phyloP scores from a whole-genome alignment of 1,284 basidiomycete species.

The Boletus austroedulis region DNA sequence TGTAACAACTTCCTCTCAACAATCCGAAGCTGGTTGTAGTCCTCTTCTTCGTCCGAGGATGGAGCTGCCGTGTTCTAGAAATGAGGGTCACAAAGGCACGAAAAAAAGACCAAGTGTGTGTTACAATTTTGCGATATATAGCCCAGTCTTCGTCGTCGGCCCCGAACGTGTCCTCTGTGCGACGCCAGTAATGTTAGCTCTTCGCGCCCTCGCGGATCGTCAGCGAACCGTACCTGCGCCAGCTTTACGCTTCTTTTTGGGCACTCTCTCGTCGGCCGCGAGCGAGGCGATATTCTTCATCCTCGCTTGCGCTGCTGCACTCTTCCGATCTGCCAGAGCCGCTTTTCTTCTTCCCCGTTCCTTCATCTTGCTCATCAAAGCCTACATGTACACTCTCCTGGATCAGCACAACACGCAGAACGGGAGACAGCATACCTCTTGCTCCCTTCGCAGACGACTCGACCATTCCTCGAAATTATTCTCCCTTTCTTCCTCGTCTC shows the following conservation, averaged over 20 bases:
- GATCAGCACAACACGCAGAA: background rate
- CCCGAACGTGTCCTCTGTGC: slow-evolving; percentile 88
- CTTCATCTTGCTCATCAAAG: slow-evolving; percentile 81
- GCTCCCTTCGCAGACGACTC: slow-evolving; percentile 65
- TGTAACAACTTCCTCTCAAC: slow-evolving; percentile 83
- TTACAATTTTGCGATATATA: slow-evolving; percentile 94
- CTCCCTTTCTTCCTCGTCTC: slow-evolving; percentile 79
- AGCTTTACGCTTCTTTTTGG: slow-evolving; percentile 78
- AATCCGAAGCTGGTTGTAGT: slow-evolving; percentile 65
- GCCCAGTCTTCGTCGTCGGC: slow-evolving; percentile 97
- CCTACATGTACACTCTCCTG: slow-evolving; percentile 39
- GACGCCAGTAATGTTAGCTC: slow-evolving; percentile 4
- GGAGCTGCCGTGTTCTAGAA: slow-evolving; percentile 73
- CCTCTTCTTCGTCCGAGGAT: slow-evolving; percentile 97
- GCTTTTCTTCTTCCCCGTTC: slow-evolving; percentile 80
- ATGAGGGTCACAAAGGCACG: background rate
- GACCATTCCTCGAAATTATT: slow-evolving; percentile 74
- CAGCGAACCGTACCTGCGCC: slow-evolving; percentile 57
- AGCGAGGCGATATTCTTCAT: slow-evolving; percentile 97
- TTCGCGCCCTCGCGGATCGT: background rate
- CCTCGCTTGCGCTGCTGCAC: slow-evolving; percentile 89
- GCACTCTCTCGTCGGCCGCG: slow-evolving; percentile 77
- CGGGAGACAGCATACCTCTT: slow-evolving; percentile 54
- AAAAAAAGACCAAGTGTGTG: slow-evolving; percentile 29
- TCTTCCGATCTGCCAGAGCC: slow-evolving; percentile 89